These are phyloP conservation scores for Aspergillus pseudoglaucus DNA, from an alignment of 2,329 filamentous ascomycete species.

Conservation along the genomic window DNA sequence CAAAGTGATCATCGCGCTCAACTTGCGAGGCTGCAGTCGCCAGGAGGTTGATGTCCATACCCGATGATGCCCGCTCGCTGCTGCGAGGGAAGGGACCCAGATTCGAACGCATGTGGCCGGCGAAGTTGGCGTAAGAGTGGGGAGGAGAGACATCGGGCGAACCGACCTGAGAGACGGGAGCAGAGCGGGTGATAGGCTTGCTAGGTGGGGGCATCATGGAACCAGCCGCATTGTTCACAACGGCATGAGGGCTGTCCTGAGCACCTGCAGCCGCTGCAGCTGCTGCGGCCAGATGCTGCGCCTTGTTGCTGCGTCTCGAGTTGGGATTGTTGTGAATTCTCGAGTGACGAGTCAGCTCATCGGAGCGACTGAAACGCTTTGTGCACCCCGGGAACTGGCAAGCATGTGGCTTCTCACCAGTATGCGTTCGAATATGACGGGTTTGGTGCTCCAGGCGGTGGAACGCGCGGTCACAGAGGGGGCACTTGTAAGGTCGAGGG, in stretches of 20 bases:
- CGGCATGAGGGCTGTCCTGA: constrained; percentile 41
- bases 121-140: constrained; percentile 67
- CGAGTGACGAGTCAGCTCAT: constrained; percentile 93
- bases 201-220: constrained; percentile 75
- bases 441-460: constrained; percentile 94
- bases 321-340: constrained; percentile 99
- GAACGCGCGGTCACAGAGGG: constrained; percentile 96
- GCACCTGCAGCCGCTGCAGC: constrained; percentile 48
- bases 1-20: constrained; percentile 53
- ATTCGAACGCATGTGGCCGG: constrained; percentile 52
- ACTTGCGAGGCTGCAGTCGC: constrained; percentile 63
- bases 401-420: constrained; percentile 94
- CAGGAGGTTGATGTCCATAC: constrained; percentile 60
- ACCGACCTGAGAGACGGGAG: constrained; percentile 74
- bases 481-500: constrained; percentile 95
- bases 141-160: constrained; percentile 97
- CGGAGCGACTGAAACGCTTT: constrained; percentile 93
- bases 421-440: constrained; percentile 90
- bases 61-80: constrained; percentile 43
- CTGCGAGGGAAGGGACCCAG: constrained; percentile 49
- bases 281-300: constrained; percentile 54
- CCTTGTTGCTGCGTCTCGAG: constrained; percentile 87
- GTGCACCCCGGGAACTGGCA: constrained; percentile 94
- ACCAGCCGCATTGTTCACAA: constrained; percentile 34
- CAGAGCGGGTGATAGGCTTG: constrained; percentile 78